A percentile compares a stretch with the other conserved stretches of the same genome.
Evolutionary conservation across 257 asterid genomes (phyloP).

Genomic region (Nicotiana tabacum): DNA sequence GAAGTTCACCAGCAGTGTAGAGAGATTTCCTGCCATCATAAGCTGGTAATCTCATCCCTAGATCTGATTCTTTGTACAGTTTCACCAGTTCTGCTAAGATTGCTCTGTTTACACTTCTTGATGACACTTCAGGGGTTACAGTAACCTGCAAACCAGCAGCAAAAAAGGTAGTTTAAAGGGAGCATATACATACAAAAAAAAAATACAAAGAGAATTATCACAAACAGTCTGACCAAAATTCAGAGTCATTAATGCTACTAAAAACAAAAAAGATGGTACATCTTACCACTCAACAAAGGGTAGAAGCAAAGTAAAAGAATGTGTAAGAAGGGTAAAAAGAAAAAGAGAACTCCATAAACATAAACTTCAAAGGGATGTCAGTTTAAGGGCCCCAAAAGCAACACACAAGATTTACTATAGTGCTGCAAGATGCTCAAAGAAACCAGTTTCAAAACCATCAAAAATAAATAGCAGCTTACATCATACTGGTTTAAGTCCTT

Average conservation of each 20-base stretch:
- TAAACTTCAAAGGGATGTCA: constrained; percentile 33
- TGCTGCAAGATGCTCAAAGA: constrained; percentile 17
- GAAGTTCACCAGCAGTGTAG: constrained; percentile 98
- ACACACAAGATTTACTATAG: constrained; percentile 16
- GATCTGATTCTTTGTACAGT: constrained; percentile 72
- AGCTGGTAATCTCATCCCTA: constrained; percentile 92
- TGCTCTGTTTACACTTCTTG: constrained; percentile 76
- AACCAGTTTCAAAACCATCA: background rate
- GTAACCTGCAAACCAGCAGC: constrained; percentile 52
- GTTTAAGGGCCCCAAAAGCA: constrained; percentile 41
- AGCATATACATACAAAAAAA: background rate
- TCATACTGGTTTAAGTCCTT: constrained; percentile 96
- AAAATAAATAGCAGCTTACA: constrained; percentile 42
- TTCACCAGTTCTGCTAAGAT: constrained; percentile 84
- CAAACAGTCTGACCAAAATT: constrained; percentile 24
- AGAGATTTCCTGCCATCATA: constrained; percentile 93
- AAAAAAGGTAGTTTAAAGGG: constrained; percentile 10
- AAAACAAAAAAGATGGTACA: constrained; percentile 20
- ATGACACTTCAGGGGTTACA: constrained; percentile 89
- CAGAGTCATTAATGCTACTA: constrained; percentile 38
- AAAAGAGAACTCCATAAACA: constrained; percentile 2
- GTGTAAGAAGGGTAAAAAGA: constrained; percentile 25
- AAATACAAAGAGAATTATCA: constrained; percentile 22
- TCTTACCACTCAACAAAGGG: constrained; percentile 27
- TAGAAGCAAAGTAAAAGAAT: constrained; percentile 24